Conservation (phyloP, 257 asterid genomes). For the Ballota nigra region DNA sequence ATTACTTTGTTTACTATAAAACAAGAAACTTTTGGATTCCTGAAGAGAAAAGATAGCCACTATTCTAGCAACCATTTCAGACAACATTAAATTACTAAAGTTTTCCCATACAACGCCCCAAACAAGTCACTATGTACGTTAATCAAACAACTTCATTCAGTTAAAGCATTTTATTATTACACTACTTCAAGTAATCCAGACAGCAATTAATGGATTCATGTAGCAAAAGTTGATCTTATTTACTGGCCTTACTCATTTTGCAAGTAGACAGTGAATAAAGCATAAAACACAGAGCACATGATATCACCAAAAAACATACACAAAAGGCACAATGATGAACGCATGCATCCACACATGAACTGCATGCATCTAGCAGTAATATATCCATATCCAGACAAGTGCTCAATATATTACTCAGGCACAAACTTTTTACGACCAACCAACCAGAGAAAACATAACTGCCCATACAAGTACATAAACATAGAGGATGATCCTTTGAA, state of each 20-base stretch:
- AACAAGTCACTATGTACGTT: background rate
- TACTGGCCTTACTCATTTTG: background rate
- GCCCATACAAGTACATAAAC: background rate
- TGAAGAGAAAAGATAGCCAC: background rate
- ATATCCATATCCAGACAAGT: slow-evolving; percentile 9
- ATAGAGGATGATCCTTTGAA: background rate
- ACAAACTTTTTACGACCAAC: slow-evolving; percentile 2
- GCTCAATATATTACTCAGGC: background rate
- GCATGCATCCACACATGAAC: background rate
- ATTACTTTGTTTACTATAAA: background rate
- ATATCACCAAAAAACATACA: background rate
- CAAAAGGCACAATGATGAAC: background rate
- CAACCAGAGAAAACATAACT: slow-evolving; percentile 13
- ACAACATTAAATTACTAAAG: background rate
- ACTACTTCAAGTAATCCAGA: background rate
- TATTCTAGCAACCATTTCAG: background rate
- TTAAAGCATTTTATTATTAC: background rate
- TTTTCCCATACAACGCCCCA: background rate
- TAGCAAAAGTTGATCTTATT: slow-evolving; percentile 9
- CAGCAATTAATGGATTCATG: background rate
- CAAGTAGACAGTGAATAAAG: slow-evolving; percentile 9
- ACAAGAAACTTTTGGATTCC: slow-evolving; percentile 1
- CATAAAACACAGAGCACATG: background rate
- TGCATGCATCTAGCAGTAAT: slow-evolving; percentile 9
- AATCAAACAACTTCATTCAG: background rate